Conservation (phyloP, 2,329 filamentous ascomycete species). For the Sordariomycetes sp. region DNA sequence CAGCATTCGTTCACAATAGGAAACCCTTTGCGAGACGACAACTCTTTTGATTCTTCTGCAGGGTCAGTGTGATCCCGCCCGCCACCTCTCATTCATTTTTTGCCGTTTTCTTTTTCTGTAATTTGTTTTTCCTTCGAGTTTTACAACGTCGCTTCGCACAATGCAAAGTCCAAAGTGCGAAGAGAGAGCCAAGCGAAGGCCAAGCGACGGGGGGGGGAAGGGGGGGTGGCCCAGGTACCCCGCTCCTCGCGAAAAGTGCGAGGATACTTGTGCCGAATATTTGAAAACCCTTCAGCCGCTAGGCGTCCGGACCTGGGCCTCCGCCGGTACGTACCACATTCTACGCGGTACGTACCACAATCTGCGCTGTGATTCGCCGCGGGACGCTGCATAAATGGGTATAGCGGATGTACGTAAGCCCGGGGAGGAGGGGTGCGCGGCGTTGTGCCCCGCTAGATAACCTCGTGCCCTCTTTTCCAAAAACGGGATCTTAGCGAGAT, state of each 20-base stretch:
- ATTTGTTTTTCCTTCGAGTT: no score
- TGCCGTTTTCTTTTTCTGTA: no score
- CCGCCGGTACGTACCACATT: not conserved
- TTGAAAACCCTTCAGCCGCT: not conserved
- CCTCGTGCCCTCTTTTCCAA: not conserved
- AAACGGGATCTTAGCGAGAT: not conserved
- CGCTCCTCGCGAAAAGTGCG: not conserved
- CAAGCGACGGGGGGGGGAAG: not conserved
- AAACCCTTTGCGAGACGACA: no score
- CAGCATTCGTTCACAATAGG: no score
- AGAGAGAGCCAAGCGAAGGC: not conserved
- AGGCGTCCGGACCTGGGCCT: not conserved
- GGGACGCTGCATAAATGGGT: no score
- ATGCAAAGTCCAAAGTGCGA: not conserved
- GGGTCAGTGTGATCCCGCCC: no score
- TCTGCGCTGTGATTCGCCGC: not conserved
- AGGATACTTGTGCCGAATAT: not conserved
- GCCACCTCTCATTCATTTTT: no score
- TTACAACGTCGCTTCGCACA: not conserved
- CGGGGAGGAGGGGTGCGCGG: no score
- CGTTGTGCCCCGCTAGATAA: not conserved
- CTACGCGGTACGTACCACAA: no score
- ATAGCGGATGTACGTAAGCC: no score
- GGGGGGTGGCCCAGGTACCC: not conserved
- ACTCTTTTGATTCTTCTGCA: no score